These are phyloP conservation scores for Chromera velia DNA, from an alignment of 73 alveolate genomes.

Conservation along the genomic window DNA sequence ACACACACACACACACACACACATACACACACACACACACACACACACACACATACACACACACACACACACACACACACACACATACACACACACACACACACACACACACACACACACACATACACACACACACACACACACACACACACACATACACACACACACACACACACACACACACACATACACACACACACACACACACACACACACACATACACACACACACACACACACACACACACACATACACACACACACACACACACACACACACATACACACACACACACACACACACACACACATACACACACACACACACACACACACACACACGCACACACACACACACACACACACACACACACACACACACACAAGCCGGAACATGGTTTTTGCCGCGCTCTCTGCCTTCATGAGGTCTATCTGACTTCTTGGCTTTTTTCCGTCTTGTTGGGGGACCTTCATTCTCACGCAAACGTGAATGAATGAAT, in stretches of 20 bases:
- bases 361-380: neutral
- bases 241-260: neutral
- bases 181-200: neutral
- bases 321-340: neutral
- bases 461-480: too few species aligned
- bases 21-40: neutral
- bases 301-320: neutral
- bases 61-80: neutral
- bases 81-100: neutral
- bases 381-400: neutral
- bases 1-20: neutral
- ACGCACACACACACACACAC: neutral
- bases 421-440: too few species aligned
- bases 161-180: neutral
- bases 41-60: neutral
- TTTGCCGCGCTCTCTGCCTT: too few species aligned
- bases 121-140: neutral
- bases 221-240: neutral
- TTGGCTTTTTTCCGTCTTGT: too few species aligned
- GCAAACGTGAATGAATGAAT: too few species aligned
- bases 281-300: neutral
- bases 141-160: neutral
- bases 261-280: neutral
- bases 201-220: neutral
- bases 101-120: neutral